A percentile compares a stretch with the other conserved stretches of the same genome.
Evolutionary conservation across 2,329 filamentous ascomycete genomes (phyloP).

Genomic region (Graphiopsis chlorocephala): DNA sequence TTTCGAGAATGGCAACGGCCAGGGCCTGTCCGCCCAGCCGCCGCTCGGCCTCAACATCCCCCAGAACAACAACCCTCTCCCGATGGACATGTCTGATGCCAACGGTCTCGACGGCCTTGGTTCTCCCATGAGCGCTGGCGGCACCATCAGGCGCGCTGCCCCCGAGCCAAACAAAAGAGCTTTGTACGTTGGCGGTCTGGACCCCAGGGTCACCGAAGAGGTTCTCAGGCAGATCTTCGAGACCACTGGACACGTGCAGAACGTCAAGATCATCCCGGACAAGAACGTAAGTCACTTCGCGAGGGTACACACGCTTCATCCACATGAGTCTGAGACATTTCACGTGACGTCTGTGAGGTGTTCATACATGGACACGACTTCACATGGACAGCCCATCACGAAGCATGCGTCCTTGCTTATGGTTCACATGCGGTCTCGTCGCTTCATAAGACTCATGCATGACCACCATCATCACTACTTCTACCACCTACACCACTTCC

Average conservation of each 20-base stretch:
- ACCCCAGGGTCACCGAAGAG: constrained; percentile 93
- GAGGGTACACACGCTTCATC: background rate
- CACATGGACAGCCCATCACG: background rate
- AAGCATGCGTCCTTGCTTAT: constrained; percentile 20
- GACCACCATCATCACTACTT: background rate
- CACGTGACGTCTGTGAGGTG: constrained; percentile 8
- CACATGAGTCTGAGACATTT: background rate
- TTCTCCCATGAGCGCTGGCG: constrained; percentile 79
- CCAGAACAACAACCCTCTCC: constrained; percentile 93
- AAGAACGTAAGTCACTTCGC: constrained; percentile 76
- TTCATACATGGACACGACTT: background rate
- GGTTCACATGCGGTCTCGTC: background rate
- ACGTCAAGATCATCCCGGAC: constrained; percentile 99
- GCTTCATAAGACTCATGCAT: background rate
- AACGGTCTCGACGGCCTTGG: constrained; percentile 71
- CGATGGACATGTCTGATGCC: constrained; percentile 65
- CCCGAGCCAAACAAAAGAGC: constrained; percentile 98
- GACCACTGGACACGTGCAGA: constrained; percentile 96
- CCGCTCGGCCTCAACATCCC: constrained; percentile 70
- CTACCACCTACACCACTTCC: background rate
- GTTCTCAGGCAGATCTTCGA: constrained; percentile 97
- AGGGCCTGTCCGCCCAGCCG: constrained; percentile 87
- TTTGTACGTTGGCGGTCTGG: constrained; percentile 90
- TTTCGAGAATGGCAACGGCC: constrained; percentile 67
- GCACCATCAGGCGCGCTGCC: constrained; percentile 82